These are phyloP conservation scores for Alternaria rosae DNA, from an alignment of 2,329 filamentous ascomycete genomes.

Conservation along the genomic window DNA sequence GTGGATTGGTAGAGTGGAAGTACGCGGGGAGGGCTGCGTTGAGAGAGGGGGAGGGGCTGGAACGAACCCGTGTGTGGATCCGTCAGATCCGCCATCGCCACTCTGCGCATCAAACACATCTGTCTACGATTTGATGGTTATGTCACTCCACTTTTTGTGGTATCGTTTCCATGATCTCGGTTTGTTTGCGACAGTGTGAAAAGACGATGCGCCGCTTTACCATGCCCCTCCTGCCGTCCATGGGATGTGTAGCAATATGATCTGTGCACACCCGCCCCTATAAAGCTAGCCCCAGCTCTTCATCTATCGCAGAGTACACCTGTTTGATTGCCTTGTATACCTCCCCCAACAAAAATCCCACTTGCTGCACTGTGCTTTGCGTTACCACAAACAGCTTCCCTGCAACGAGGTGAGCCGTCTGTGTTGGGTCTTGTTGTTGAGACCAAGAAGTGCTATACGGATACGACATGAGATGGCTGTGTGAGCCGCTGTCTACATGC, in stretches of 20 bases:
- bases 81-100: no score
- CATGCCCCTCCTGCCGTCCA: neutral
- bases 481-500: neutral
- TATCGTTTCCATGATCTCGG: neutral
- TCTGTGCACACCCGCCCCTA: neutral
- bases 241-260: neutral
- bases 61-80: neutral
- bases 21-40: neutral
- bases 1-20: neutral
- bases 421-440: neutral
- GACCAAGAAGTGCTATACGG: neutral
- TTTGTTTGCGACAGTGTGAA: neutral
- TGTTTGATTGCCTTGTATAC: neutral
- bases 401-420: neutral
- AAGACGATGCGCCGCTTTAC: neutral
- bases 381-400: neutral
- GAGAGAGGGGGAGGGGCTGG: neutral
- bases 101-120: neutral
- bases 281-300: neutral
- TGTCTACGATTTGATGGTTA: neutral
- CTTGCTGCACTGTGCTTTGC: neutral
- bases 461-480: neutral
- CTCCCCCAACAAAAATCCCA: neutral
- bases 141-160: neutral
- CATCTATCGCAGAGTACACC: neutral